phyloP scores from a whole-genome alignment of 1,284 basidiomycete genomes.

The Spongispora temasekensis region DNA sequence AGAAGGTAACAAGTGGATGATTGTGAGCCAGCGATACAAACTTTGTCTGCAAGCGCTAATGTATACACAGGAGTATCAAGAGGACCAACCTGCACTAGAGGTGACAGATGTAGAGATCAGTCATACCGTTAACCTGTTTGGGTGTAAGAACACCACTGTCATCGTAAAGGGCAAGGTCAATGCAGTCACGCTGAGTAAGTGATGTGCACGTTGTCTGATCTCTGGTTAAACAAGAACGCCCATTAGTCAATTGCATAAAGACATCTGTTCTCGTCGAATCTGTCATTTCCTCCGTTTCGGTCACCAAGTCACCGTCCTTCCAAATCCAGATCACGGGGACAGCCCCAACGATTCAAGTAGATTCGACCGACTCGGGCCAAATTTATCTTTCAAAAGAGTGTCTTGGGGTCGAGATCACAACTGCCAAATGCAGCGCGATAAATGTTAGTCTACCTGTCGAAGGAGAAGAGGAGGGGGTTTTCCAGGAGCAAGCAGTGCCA shows the following conservation, averaged over 20 bases:
- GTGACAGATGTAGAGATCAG: slow-evolving; percentile 81
- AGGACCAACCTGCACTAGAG: slow-evolving; percentile 75
- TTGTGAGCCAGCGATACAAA: slow-evolving; percentile 59
- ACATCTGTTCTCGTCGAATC: slow-evolving; percentile 90
- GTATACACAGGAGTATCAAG: slow-evolving; percentile 82
- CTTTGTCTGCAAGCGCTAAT: slow-evolving; percentile 5
- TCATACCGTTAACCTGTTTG: slow-evolving; percentile 90
- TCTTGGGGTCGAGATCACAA: slow-evolving; percentile 85
- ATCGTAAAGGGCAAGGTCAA: slow-evolving; percentile 95
- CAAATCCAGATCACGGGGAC: slow-evolving; percentile 89
- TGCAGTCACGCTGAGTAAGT: slow-evolving; percentile 85
- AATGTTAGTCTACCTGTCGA: slow-evolving; percentile 90
- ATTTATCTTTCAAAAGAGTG: slow-evolving; percentile 90
- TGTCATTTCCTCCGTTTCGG: slow-evolving; percentile 85
- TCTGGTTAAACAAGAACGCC: slow-evolving; percentile 2
- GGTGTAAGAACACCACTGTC: slow-evolving; percentile 89
- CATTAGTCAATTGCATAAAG: slow-evolving; percentile 84
- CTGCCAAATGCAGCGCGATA: slow-evolving; percentile 93
- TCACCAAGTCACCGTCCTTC: slow-evolving; percentile 93
- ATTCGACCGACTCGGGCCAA: slow-evolving; percentile 94
- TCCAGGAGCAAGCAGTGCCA: slow-evolving; percentile 88
- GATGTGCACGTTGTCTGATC: neutral
- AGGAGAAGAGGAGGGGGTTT: slow-evolving; percentile 90
- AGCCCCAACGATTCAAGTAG: slow-evolving; percentile 91
- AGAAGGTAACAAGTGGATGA: slow-evolving; percentile 93